Evolutionary conservation across 2,329 filamentous ascomycete species (phyloP).

Genomic region (Xylaria sp.): DNA sequence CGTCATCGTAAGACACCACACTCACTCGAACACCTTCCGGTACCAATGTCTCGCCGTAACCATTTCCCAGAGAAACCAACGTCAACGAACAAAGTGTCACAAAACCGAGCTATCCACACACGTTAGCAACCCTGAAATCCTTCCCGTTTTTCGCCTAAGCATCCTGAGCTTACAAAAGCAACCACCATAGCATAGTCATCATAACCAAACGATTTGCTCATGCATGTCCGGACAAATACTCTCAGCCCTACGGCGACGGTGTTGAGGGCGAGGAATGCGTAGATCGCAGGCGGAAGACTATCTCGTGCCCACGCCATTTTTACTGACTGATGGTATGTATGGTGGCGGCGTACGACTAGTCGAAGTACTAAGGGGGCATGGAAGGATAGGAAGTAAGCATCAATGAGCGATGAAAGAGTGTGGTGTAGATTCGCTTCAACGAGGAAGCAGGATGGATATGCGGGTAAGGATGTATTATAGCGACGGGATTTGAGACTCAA

Average conservation of each 20-base stretch:
- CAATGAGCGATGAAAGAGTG: conserved; percentile 15
- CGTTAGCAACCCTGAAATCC: conserved; percentile 15
- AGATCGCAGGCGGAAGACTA: conserved; percentile 38
- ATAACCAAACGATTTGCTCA: conserved; percentile 40
- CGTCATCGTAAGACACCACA: background rate
- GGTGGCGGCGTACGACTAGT: conserved; percentile 16
- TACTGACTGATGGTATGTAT: conserved; percentile 20
- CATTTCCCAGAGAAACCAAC: conserved; percentile 30
- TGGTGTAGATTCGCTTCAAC: background rate
- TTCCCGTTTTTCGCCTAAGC: background rate
- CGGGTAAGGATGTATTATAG: conserved; percentile 12
- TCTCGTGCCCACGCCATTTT: conserved; percentile 41
- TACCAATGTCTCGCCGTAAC: conserved; percentile 31
- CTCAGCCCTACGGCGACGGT: conserved; percentile 35
- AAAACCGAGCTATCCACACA: conserved; percentile 29
- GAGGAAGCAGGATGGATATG: background rate
- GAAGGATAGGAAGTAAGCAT: conserved; percentile 18
- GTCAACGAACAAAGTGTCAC: conserved; percentile 35
- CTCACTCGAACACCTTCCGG: conserved; percentile 14
- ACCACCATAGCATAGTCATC: conserved; percentile 37
- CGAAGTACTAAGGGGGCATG: conserved; percentile 26
- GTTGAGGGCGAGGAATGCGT: conserved; percentile 37
- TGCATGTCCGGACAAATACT: conserved; percentile 34
- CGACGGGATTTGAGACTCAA: conserved; percentile 7
- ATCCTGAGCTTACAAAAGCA: conserved; percentile 35